Evolutionary conservation across 163 green algal species (phyloP).

Genomic region (Prototheca stagnorum): DNA sequence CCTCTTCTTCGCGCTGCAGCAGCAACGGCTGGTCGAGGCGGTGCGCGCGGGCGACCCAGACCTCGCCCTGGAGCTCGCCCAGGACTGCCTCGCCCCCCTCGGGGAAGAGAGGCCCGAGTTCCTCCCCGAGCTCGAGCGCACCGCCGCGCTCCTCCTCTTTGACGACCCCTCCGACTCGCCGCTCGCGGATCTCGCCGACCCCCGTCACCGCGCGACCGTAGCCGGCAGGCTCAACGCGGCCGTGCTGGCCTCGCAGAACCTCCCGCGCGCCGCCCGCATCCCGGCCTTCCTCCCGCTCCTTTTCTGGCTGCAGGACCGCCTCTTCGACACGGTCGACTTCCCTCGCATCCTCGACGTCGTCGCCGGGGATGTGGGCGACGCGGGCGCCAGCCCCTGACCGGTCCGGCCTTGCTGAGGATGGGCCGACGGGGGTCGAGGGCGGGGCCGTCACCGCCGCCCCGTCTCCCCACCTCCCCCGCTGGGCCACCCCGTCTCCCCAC

Average conservation of each 20-base stretch:
- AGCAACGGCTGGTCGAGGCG: conserved; percentile 90
- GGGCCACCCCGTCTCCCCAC: too few relatives aligned
- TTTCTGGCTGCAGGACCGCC: conserved; percentile 27
- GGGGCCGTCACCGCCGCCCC: too few relatives aligned
- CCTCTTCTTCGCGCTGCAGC: conserved; percentile 88
- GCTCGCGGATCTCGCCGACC: conserved; percentile 67
- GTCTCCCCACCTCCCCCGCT: too few relatives aligned
- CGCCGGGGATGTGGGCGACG: background rate
- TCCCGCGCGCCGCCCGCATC: conserved; percentile 35
- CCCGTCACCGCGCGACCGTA: conserved; percentile 73
- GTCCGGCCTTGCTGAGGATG: too few relatives aligned
- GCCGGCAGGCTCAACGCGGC: conserved; percentile 84
- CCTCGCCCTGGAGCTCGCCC: conserved; percentile 10
- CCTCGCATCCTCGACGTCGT: background rate
- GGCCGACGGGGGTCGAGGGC: too few relatives aligned
- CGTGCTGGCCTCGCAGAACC: conserved; percentile 62
- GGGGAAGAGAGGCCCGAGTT: conserved; percentile 74
- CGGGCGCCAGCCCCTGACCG: too few relatives aligned
- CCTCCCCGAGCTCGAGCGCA: conserved; percentile 76
- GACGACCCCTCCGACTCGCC: conserved; percentile 52
- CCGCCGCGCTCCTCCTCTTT: conserved; percentile 83
- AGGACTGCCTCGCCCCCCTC: conserved; percentile 71
- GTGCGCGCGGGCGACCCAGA: conserved; percentile 44
- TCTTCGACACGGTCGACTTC: background rate
- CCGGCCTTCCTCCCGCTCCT: conserved; percentile 60